A percentile compares a stretch with the other conserved stretches of the same genome.
phyloP scores from a whole-genome alignment of 768 basidiomycete species.

The Mrakia frigida region DNA sequence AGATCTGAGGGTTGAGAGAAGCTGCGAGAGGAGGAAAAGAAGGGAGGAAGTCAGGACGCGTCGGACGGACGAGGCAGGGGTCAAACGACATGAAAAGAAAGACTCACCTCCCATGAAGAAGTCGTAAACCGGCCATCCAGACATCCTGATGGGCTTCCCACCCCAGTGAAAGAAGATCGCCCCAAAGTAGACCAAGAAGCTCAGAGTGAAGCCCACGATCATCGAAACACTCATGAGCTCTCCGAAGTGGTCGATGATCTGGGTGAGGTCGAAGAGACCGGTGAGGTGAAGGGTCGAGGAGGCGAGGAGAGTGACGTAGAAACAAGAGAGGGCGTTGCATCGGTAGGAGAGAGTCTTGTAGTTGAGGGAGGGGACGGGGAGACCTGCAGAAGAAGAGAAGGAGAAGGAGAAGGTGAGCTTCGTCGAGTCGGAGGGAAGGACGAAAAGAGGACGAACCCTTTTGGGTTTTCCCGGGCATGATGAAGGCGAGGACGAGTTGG shows the following conservation, averaged over 20 bases:
- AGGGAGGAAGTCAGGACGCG: not conserved
- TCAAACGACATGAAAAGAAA: not conserved
- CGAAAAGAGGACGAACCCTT: slow-evolving; percentile 50
- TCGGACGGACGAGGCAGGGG: not conserved
- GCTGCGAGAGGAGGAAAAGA: slow-evolving; percentile 46
- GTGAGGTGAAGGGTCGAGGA: slow-evolving; percentile 23
- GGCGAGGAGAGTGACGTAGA: slow-evolving; percentile 29
- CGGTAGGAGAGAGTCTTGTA: slow-evolving; percentile 51
- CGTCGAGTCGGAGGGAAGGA: not conserved
- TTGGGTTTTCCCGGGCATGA: slow-evolving; percentile 90
- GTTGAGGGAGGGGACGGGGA: slow-evolving; percentile 87
- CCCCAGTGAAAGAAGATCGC: slow-evolving; percentile 58
- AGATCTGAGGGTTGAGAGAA: slow-evolving; percentile 84
- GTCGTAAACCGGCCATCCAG: slow-evolving; percentile 80
- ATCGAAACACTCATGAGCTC: slow-evolving; percentile 92
- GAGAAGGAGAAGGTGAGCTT: not conserved
- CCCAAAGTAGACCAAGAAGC: slow-evolving; percentile 72
- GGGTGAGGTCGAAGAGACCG: slow-evolving; percentile 78
- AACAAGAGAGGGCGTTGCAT: slow-evolving; percentile 32
- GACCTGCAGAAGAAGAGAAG: slow-evolving; percentile 46
- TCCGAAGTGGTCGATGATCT: slow-evolving; percentile 94
- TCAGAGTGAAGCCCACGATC: slow-evolving; percentile 79
- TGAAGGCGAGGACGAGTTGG: slow-evolving; percentile 82
- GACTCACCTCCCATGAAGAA: slow-evolving; percentile 29
- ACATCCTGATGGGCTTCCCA: slow-evolving; percentile 83